Base-by-base conservation (phyloP, 140 eudicot species). In the Artemisia princeps region DNA sequence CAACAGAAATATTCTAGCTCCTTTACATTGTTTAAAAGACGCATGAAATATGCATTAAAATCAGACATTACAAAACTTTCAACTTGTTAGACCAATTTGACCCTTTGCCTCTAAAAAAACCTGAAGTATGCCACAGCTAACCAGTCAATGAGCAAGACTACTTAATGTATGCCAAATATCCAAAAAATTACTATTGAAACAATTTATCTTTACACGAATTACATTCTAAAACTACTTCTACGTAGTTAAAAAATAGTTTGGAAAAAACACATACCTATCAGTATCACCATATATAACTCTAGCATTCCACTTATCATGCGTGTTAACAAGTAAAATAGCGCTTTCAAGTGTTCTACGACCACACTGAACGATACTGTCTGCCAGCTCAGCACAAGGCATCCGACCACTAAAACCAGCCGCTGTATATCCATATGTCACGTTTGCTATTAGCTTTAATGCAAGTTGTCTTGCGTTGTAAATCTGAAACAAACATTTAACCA, bases 341-440 rank as follows among this genome's bases (percentile, higher is more conserved):
- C 55, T 79, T 77, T 92, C 98, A 65, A 92, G 80, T 45, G 98
- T 92, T 80, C 95, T 84, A 40, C 98, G 95, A 14, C 89, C 98
- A 77, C 98, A 92, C 68, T 92, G 98, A 72, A 92, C 98, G 48
- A 92, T 92, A 64, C 98, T 92, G 76, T 92, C 98, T 62, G 98
- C 98, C 58, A 92, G 94, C 79, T 88, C 98, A 78, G 98, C 98
- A 67, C 98, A 92, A 69, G 98, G 98, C 98, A 92, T 92, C 65
- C 98, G 96, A 14, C 98, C 98, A 84, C 98, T 88, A 79, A 88
- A 92, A 77, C 98, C 98, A 80, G 98, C 98, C 67, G 96, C 98
- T 60, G 98, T 86, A 69, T 92, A 92, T 24, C 98, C 98, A 70
- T 92, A 92, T 1, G 98, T 88, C 40, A 92, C 98, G 60, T 88